phyloP scores from a whole-genome alignment of 768 basidiomycete species.

The Leccinum longicurvipes region DNA sequence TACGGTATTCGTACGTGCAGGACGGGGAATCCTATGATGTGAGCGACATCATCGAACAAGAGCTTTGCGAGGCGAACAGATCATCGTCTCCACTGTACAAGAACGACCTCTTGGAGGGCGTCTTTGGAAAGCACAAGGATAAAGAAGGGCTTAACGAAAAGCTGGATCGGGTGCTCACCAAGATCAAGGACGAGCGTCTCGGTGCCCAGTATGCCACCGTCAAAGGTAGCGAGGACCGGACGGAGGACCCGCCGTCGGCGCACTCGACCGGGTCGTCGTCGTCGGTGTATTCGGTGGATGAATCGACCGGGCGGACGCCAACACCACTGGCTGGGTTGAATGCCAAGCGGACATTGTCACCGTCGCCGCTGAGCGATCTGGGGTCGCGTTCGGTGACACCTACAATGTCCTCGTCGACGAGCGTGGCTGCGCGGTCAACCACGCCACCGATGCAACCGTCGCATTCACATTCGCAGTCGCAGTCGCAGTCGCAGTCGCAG shows the following conservation, averaged over 20 bases:
- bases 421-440: conserved; percentile 16
- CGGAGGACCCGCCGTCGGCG: conserved; percentile 28
- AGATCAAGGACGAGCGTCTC: conserved; percentile 64
- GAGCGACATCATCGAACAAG: conserved; percentile 88
- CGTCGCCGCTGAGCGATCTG: conserved; percentile 13
- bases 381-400: conserved; percentile 29
- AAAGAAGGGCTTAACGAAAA: conserved; percentile 65
- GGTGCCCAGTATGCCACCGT: conserved; percentile 27
- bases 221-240: conserved; percentile 6
- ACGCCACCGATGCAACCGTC: conserved; percentile 27
- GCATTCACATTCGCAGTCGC: conserved; percentile 3
- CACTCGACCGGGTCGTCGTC: conserved; percentile 32
- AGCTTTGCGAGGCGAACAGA: conserved; percentile 58
- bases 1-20: conserved; percentile 93
- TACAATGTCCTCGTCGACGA: conserved; percentile 15
- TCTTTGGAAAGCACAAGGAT: conserved; percentile 55
- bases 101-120: conserved; percentile 67
- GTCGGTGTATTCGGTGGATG: conserved; percentile 60
- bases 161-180: conserved; percentile 69
- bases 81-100: conserved; percentile 29
- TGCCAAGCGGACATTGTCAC: conserved; percentile 20
- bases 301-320: conserved; percentile 30
- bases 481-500: conserved; percentile 12
- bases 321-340: conserved; percentile 23
- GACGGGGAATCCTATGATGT: conserved; percentile 93